Evolutionary conservation across 305 asterid species (phyloP), one percentile per base, ranked within the genome.

Genomic region (Fraxinus nigra): DNA sequence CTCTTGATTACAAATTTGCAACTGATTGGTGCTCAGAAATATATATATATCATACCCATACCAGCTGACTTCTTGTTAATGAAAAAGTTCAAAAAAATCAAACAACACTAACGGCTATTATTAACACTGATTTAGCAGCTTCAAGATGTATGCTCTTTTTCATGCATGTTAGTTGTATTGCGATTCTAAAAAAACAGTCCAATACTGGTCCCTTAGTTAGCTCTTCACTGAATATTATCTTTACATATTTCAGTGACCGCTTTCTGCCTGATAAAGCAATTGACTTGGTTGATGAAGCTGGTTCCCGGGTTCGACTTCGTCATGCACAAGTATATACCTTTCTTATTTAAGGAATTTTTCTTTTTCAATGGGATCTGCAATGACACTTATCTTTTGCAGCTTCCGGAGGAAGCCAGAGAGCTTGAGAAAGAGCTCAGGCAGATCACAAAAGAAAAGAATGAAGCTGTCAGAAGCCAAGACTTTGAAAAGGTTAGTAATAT

Each of bases 241-340:
- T 81, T 81, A 72, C 78, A 75, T 77, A 37, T 87, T 87, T 72
- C 93, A 96, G 99, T 85, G 99, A 96, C 84, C 98, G 99, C 4
- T 96, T 96, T 87, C 87, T 96, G 86, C 99, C 99, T 61, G 99
- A 96, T 76, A 96, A 96, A 87, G 99, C 99, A 70, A 96, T 96
- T 73, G 99, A 96, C 91, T 90, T 96, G 97, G 80, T 96, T 37
- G 99, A 96, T 88, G 98, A 96, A 84, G 99, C 99, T 84, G 98
- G 99, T 79, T 96, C 99, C 72, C 91, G 98, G 75, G 99, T 96
- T 86, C 90, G 98, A 85, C 98, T 94, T 89, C 97, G 91, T 74
- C 99, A 94, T 90, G 99, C 98, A 33, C 98, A 96, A 93, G 99
- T 91, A 77, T 83, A 85, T 26, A 74, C 63, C 73, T 85, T 82